A percentile compares a stretch with the other conserved stretches of the same genome.
These are phyloP conservation scores for Boeremia exigua DNA, from an alignment of 2,329 filamentous ascomycete genomes.

Conservation along the genomic window DNA sequence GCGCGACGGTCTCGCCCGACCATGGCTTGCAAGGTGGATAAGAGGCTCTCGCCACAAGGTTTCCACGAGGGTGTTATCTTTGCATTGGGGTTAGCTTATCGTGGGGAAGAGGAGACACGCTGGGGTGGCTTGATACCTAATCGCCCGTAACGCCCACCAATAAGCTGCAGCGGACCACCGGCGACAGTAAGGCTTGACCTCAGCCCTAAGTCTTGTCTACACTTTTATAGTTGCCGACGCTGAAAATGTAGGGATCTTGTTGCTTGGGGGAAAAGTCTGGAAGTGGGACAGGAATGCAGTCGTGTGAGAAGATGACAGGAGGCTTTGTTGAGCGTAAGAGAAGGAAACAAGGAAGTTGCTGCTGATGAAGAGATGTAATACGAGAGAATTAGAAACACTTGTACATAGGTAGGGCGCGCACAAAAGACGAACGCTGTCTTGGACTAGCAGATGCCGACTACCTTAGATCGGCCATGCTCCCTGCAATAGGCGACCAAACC, in stretches of 20 bases:
- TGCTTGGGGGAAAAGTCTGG: neutral
- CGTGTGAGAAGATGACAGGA: too few relatives aligned
- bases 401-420: too few relatives aligned
- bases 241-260: neutral
- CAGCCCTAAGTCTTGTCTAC: neutral
- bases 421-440: too few relatives aligned
- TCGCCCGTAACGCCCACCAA: constrained; percentile 10
- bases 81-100: constrained; percentile 15
- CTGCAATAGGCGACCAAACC: too few relatives aligned
- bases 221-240: neutral
- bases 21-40: neutral
- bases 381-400: too few relatives aligned
- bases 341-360: too few relatives aligned
- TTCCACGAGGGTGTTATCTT: constrained; percentile 7
- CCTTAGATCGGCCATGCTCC: too few relatives aligned
- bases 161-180: neutral
- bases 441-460: too few relatives aligned
- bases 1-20: neutral
- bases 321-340: too few relatives aligned
- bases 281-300: too few relatives aligned
- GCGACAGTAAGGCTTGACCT: neutral
- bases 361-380: too few relatives aligned
- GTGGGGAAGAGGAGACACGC: constrained; percentile 2
- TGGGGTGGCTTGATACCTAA: constrained; percentile 5
- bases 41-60: neutral